These are phyloP conservation scores for Calonectria henricotiae DNA, from an alignment of 2,329 filamentous ascomycete genomes.

Conservation along the genomic window DNA sequence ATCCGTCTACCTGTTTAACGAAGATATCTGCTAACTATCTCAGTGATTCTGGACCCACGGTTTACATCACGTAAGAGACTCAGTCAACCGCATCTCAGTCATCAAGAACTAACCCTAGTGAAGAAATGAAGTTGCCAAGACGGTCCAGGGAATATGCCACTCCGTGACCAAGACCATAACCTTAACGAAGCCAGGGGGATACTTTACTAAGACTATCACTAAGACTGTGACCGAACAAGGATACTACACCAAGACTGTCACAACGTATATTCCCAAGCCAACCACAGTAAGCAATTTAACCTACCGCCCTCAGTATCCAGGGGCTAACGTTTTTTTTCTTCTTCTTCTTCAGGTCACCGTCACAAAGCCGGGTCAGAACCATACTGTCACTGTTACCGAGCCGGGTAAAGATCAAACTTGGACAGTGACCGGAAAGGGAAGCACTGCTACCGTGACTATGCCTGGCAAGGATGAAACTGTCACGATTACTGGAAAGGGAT, in stretches of 20 bases:
- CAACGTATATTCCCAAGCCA: constrained; percentile 5
- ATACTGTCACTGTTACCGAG: neutral
- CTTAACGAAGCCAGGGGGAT: neutral
- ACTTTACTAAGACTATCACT: neutral
- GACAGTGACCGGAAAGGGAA: constrained; percentile 14
- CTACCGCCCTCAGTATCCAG: neutral
- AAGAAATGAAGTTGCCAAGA: constrained; percentile 4
- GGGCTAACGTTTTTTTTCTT: neutral
- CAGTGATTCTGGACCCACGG: neutral
- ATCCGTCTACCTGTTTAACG: neutral
- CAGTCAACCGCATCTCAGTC: neutral
- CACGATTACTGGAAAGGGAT: constrained; percentile 17
- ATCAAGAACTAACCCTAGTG: neutral
- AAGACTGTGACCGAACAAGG: constrained; percentile 11
- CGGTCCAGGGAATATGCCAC: neutral
- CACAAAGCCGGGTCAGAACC: neutral
- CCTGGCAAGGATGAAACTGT: constrained; percentile 8
- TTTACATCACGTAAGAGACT: constrained; percentile 29
- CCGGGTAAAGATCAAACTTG: constrained; percentile 18
- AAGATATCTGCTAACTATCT: constrained; percentile 10
- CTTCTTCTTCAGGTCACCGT: neutral
- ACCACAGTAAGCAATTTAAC: neutral
- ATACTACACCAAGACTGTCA: neutral
- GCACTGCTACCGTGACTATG: constrained; percentile 8
- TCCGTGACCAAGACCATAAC: neutral